Evolutionary conservation across 345 rosid species (phyloP), one percentile per base, ranked within the genome.

Genomic region (Citrus medica): DNA sequence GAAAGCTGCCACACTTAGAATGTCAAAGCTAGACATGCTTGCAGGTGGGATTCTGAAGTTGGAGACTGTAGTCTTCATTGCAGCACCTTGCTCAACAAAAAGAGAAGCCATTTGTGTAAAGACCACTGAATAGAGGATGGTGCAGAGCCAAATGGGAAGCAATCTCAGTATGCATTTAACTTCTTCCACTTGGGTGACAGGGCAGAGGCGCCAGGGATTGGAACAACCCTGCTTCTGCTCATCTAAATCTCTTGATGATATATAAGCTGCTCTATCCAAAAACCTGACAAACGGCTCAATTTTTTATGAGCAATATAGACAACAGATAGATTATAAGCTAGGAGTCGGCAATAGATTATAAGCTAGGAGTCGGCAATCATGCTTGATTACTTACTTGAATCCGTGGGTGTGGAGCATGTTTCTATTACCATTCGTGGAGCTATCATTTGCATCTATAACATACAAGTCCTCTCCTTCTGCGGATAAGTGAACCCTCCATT

Each of bases 31-130:
- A 27, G 99, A 97, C 99, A 97, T 97, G 89, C 98, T 90, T 24
- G 99, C 98, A 0, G 99, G 89, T 3, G 99, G 99, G 78, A 97
- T 85, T 75, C 80, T 86, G 89, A 97, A 97, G 75, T 86, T 81
- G 4, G 92, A 85, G 74, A 97, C 62, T 2, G 81, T 82, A 21
- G 98, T 97, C 77, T 89, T 97, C 99, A 97, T 97, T 17, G 97
- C 98, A 62, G 98, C 98, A 9, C 99, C 99, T 92, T 97, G 99
- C 84, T 92, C 99, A 24, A 97, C 99, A 58, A 97, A 97, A 21
- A 97, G 87, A 48, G 99, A 97, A 24, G 99, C 99, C 99, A 97
- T 97, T 81, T 97, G 99, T 6, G 99, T 96, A 84, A 96, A 96
- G 75, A 92, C 98, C 1, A 96, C 98, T 0, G 99, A 96, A 89